Conservation (phyloP, 139 green algal species). For the Dunaliella primolecta region DNA sequence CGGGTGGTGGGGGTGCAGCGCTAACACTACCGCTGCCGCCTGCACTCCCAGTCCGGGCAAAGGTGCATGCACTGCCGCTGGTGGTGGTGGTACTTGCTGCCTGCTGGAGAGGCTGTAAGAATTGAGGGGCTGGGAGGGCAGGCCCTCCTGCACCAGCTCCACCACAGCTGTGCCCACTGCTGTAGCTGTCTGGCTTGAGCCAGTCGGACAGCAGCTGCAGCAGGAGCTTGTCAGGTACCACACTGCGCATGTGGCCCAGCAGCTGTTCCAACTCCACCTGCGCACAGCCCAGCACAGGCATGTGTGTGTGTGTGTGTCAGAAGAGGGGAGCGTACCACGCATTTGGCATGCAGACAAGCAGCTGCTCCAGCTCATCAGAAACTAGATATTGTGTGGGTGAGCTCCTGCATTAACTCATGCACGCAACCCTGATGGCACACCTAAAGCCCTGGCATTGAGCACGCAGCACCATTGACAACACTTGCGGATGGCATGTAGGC, state of each 20-base stretch:
- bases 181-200: conserved; percentile 51
- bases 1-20: background rate
- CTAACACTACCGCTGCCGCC: background rate
- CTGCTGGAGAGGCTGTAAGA: too few relatives aligned
- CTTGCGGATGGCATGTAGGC: too few relatives aligned
- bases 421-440: too few relatives aligned
- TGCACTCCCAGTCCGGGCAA: conserved; percentile 3
- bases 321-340: conserved; percentile 34
- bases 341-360: background rate
- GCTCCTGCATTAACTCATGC: too few relatives aligned
- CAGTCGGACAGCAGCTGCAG: conserved; percentile 75
- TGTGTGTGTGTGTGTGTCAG: background rate
- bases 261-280: conserved; percentile 50
- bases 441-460: too few relatives aligned
- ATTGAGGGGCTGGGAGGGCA: background rate
- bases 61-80: background rate
- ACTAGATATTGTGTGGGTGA: background rate
- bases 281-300: too few relatives aligned
- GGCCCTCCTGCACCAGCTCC: too few relatives aligned
- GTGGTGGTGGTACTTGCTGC: background rate
- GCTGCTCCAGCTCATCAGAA: conserved; percentile 22
- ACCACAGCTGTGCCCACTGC: background rate
- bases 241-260: conserved; percentile 51
- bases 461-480: too few relatives aligned
- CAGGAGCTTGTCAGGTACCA: conserved; percentile 71